Base-by-base conservation (phyloP, 345 rosid species). In the Sonneratia alba region DNA sequence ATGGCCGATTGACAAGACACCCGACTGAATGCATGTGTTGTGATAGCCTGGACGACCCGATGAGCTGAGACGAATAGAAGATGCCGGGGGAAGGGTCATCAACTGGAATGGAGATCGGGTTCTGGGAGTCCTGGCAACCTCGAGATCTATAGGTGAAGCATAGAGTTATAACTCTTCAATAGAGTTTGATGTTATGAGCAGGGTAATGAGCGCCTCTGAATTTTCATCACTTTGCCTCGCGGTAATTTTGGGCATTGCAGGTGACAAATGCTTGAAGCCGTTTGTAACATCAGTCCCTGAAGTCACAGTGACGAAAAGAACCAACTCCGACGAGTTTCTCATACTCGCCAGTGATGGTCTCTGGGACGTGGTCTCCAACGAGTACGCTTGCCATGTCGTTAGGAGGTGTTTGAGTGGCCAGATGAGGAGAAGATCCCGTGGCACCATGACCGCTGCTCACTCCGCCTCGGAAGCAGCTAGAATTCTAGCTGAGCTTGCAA, bases 41-140 rank as follows among this genome's bases (percentile, higher is more conserved):
- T 77, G 77, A 64, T 82, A 93, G 98, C 97, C 97, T 3, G 89
- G 91, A 69, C 84, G 89, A 79, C 91, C 89, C 66, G 96, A 90
- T 71, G 98, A 92, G 81, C 83, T 70, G 21, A 87, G 68, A 53
- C 87, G 97, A 70, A 93, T 93, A 27, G 98, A 90, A 73, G 95
- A 87, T 14, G 93, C 78, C 16, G 93, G 97, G 48, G 97, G 95
- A 56, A 86, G 82, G 77, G 88, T 89, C 70, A 85, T 88, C 67
- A 82, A 71, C n/a, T 92, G 97, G 97, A 84, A 89, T 10, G 97
- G 96, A 1, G 81, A 83, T 27, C 96, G 93, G 7, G 93, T 92
- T 66, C 81, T 83, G 6, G 91, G 96, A 49, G 91, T 89, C 57
- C 96, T 92, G 56, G 95, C 98, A n/a, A 90, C 91, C 90, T 92